Percentiles rank a stretch among this genome's conserved stretches.
These are phyloP conservation scores for Clonostachys chloroleuca DNA, from an alignment of 2,329 filamentous ascomycete species.

Conservation along the genomic window DNA sequence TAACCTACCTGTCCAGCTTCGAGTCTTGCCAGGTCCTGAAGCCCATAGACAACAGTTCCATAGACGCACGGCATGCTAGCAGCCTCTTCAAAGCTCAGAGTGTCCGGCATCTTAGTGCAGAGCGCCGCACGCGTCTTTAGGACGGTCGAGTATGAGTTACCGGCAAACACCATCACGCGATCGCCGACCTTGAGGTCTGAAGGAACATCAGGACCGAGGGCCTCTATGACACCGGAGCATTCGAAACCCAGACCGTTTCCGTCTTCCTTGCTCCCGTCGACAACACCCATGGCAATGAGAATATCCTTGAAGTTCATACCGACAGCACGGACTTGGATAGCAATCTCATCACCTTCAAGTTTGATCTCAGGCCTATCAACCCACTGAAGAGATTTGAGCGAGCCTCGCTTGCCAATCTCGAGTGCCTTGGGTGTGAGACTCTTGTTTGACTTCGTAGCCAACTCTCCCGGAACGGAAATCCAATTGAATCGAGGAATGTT, in stretches of 20 bases:
- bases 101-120: slow-evolving; percentile 18
- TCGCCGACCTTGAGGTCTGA: no score
- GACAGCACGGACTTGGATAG: slow-evolving; percentile 11
- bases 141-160: no score
- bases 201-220: no score
- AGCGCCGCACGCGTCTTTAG: no score
- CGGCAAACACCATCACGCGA: no score
- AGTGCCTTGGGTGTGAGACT: background rate
- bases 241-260: no score
- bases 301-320: slow-evolving; percentile 23
- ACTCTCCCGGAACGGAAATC: background rate
- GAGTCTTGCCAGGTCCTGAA: no score
- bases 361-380: background rate
- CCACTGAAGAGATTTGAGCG: background rate
- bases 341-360: slow-evolving; percentile 14
- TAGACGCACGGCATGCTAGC: slow-evolving; percentile 23
- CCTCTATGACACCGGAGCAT: no score
- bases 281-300: background rate
- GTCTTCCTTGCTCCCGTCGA: background rate
- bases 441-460: background rate
- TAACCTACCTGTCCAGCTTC: background rate
- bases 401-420: background rate
- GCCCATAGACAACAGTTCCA: slow-evolving; percentile 17
- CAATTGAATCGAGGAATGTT: background rate
- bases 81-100: slow-evolving; percentile 23